Base-by-base conservation (phyloP, 2,329 filamentous ascomycete genomes). In the Dryadomyces quercus-mongolicae region DNA sequence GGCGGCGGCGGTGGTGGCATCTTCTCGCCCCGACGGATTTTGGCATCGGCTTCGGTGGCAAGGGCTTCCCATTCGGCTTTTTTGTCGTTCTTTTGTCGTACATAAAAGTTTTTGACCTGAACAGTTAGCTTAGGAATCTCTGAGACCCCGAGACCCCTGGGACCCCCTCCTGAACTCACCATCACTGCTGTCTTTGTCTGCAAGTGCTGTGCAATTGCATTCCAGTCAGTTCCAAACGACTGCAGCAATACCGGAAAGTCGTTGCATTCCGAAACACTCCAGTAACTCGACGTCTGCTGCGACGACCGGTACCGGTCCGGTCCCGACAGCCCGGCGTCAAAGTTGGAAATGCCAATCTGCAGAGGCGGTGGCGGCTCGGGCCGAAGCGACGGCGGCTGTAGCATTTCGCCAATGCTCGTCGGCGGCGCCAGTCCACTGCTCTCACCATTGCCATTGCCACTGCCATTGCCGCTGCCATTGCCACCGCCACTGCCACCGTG, bases 181-280 rank as follows among this genome's bases (percentile, higher is more conserved):
- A 93, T 93, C n/a, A 86, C 86, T 54, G 85, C 78, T 18, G 88
- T 92, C 69, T 92, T 92, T 5, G 86, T 88, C 51, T 85, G 84
- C 85, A 93, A 90, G 62, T 88, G 82, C 52, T 75, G 75, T 44
- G 88, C 85, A 67, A 92, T 92, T 5, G 78, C 80, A 50, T 73
- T 72, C 80, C 86, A 93, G 65, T 93, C 86, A 16, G 84, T 88
- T 55, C 88, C 88, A 69, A 89, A 92, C 54, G 88, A 78, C 51
- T 75, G 77, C 49, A 93, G 73, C 55, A 89, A 75, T 54, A 76
- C 78, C 40, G 84, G 82, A 67, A 93, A 93, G 62, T 91, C 87
- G 49, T 77, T 85, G 54, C 85, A 77, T 68, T 93, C 88, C 1
- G 85, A 85, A 21, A 92, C 87, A 62, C 87, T 92, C 88, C 88